Percentiles rank a stretch among this genome's conserved stretches.
Conservation (phyloP, 306 rosid species). For the Quercus aquifolioides region DNA sequence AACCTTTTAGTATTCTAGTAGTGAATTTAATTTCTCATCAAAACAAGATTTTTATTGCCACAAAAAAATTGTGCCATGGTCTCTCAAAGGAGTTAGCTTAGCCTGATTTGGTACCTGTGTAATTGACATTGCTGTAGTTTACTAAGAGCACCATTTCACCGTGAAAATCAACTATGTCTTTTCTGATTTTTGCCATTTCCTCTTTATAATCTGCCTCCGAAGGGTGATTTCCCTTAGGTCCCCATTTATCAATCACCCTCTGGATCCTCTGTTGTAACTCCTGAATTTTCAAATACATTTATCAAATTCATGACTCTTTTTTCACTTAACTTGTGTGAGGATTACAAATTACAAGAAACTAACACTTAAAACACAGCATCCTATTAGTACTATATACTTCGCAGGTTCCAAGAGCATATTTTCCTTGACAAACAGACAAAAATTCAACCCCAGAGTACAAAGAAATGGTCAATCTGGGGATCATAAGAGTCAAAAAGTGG, state of each 20-base stretch:
- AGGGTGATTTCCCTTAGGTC: slow-evolving; percentile 49
- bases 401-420: no score
- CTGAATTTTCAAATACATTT: slow-evolving; percentile 31
- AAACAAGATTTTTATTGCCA: no score
- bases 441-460: background rate
- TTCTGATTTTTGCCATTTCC: slow-evolving; percentile 67
- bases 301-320: background rate
- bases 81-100: background rate
- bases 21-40: background rate
- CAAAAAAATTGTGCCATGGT: no score
- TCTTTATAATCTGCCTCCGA: slow-evolving; percentile 40
- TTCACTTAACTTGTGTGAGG: background rate
- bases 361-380: background rate
- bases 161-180: slow-evolving; percentile 82
- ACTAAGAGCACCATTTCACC: slow-evolving; percentile 90
- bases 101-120: slow-evolving; percentile 51
- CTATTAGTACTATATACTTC: no score
- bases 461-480: background rate
- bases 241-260: slow-evolving; percentile 52
- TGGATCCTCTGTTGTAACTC: slow-evolving; percentile 66
- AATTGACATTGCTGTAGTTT: slow-evolving; percentile 84
- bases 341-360: background rate
- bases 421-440: no score
- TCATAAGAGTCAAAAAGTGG: background rate
- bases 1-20: background rate